Evolutionary conservation across 208 protist genomes (phyloP).

Genomic region (Leishmania tropica): DNA sequence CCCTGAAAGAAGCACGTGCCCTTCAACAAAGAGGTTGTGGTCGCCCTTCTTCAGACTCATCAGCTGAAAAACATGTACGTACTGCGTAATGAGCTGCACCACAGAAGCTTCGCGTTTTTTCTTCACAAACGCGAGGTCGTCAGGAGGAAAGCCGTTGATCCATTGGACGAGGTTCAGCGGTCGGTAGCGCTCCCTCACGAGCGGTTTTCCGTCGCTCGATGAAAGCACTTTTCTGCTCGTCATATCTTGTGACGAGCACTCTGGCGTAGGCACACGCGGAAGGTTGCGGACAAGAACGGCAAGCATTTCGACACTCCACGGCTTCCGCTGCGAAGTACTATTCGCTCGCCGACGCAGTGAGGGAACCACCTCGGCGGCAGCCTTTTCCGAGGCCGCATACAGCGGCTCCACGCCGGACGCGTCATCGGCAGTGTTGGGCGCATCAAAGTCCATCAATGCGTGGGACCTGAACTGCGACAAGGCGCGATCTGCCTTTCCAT

Average conservation of each 20-base stretch:
- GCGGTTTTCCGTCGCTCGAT: not conserved
- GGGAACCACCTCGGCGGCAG: not conserved
- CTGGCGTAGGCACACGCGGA: conserved; percentile 45
- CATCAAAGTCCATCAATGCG: not conserved
- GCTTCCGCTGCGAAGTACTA: not conserved
- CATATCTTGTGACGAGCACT: not conserved
- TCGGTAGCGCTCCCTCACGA: conserved; percentile 42
- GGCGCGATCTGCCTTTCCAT: conserved; percentile 53
- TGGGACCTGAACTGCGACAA: conserved; percentile 7
- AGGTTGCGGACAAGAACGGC: conserved; percentile 69
- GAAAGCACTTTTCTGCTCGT: not conserved
- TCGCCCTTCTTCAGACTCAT: conserved; percentile 53
- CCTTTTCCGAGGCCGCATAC: not conserved
- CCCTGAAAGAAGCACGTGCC: conserved; percentile 12
- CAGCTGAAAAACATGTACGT: conserved; percentile 81
- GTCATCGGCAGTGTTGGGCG: not conserved
- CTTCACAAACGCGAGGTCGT: conserved; percentile 66
- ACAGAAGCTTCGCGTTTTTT: conserved; percentile 46
- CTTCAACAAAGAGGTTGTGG: conserved; percentile 46
- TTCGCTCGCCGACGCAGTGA: not conserved
- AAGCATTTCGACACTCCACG: conserved; percentile 56
- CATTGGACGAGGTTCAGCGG: conserved; percentile 62
- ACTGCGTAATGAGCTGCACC: conserved; percentile 50
- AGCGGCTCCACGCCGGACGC: conserved; percentile 3
- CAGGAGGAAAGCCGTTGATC: conserved; percentile 68